Conservation (phyloP, 2,329 filamentous ascomycete species). For the Fusarium sublunatum region DNA sequence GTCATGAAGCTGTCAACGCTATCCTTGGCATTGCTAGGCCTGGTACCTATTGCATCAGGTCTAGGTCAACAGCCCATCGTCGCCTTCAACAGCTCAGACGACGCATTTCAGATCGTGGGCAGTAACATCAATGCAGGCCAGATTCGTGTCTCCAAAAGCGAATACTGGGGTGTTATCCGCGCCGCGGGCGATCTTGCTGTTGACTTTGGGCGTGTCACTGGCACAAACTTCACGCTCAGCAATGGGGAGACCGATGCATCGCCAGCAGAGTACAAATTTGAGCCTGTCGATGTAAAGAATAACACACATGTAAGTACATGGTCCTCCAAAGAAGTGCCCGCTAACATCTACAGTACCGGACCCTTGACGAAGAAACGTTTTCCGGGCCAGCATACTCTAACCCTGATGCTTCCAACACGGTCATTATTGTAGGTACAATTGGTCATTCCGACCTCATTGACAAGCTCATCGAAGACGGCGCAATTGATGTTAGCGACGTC, state of each 20-base stretch:
- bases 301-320: slow-evolving; percentile 57
- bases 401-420: slow-evolving; percentile 58
- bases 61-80: slow-evolving; percentile 30
- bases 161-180: slow-evolving; percentile 76
- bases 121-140: slow-evolving; percentile 48
- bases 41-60: slow-evolving; percentile 13
- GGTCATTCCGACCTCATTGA: slow-evolving; percentile 71
- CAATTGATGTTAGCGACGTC: slow-evolving; percentile 61
- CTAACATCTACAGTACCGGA: slow-evolving; percentile 33
- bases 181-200: slow-evolving; percentile 73
- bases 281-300: slow-evolving; percentile 58
- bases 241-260: slow-evolving; percentile 56
- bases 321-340: accelerated
- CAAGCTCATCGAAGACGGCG: background rate
- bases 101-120: slow-evolving; percentile 24
- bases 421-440: slow-evolving; percentile 76
- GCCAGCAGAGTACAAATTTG: slow-evolving; percentile 56
- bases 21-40: slow-evolving; percentile 12
- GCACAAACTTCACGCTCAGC: slow-evolving; percentile 69
- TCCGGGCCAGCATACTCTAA: slow-evolving; percentile 58
- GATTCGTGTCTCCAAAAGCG: slow-evolving; percentile 67
- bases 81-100: slow-evolving; percentile 23
- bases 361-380: slow-evolving; percentile 36
- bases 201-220: slow-evolving; percentile 78
- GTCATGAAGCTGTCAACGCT: slow-evolving; percentile 6